A percentile compares a stretch with the other conserved stretches of the same genome.
These are phyloP conservation scores for Pelargonium fulgidum DNA, from an alignment of 441 rosid genomes.

Conservation along the genomic window DNA sequence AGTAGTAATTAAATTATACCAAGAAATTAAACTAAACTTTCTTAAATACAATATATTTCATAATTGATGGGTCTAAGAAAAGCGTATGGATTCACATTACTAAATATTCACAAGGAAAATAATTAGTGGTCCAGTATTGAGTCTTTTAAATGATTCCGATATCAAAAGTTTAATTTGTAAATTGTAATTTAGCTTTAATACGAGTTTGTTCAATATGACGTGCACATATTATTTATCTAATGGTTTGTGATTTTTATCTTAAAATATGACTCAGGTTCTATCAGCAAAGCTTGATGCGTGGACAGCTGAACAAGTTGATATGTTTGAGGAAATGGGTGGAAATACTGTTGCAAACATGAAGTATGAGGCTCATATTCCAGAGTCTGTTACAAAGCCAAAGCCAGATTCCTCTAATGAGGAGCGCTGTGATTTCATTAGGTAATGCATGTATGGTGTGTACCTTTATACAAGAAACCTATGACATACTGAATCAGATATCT, in stretches of 20 bases:
- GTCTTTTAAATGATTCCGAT: not conserved
- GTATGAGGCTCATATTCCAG: slow-evolving; percentile 67
- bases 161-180: too few species aligned
- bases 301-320: slow-evolving; percentile 83
- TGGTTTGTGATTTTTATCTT: slow-evolving; percentile 9
- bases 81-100: not conserved
- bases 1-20: too few species aligned
- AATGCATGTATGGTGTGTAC: slow-evolving; percentile 13
- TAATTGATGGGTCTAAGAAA: too few species aligned
- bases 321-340: slow-evolving; percentile 59
- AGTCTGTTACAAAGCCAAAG: slow-evolving; percentile 53
- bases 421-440: slow-evolving; percentile 78
- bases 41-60: too few species aligned
- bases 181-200: too few species aligned
- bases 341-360: slow-evolving; percentile 59
- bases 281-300: slow-evolving; percentile 90
- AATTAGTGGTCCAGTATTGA: not conserved
- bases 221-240: not conserved
- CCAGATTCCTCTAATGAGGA: slow-evolving; percentile 70
- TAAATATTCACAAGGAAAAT: not conserved
- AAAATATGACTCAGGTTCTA: slow-evolving; percentile 48
- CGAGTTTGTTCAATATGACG: not conserved
- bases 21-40: too few species aligned
- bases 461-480: slow-evolving; percentile 9
- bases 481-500: too few species aligned